Conservation (phyloP, 2,329 filamentous ascomycete genomes). For the Ceratocystis alfenasii region DNA sequence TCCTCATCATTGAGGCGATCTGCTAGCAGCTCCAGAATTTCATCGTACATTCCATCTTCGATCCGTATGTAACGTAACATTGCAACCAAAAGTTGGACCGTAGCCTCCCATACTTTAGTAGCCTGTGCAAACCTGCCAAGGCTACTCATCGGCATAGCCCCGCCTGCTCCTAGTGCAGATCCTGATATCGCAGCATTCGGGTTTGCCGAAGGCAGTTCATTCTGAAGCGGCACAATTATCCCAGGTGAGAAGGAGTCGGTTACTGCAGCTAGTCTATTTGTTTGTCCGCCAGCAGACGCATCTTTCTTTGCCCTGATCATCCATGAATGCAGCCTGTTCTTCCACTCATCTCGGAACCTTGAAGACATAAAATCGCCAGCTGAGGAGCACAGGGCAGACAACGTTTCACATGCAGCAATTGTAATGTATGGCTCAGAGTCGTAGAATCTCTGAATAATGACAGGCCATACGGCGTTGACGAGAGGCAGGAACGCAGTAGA, state of each 20-base stretch:
- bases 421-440: constrained; percentile 58
- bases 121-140: constrained; percentile 50
- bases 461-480: constrained; percentile 83
- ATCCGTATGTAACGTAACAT: constrained; percentile 52
- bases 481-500: constrained; percentile 79
- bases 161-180: neutral
- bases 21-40: constrained; percentile 52
- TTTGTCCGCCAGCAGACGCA: constrained; percentile 26
- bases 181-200: neutral
- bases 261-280: neutral
- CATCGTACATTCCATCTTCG: constrained; percentile 59
- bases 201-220: neutral
- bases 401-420: constrained; percentile 55
- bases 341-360: constrained; percentile 65
- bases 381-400: constrained; percentile 55
- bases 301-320: constrained; percentile 34
- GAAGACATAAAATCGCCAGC: constrained; percentile 72
- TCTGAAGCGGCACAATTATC: constrained; percentile 11
- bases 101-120: constrained; percentile 52
- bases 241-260: neutral
- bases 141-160: constrained; percentile 26
- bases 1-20: constrained; percentile 37
- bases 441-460: constrained; percentile 55
- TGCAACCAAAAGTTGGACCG: constrained; percentile 45
- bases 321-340: constrained; percentile 35